A percentile compares a stretch with the other conserved stretches of the same genome.
Conservation (phyloP, 352 stramenopile genomes). For the Pythium periplocum region DNA sequence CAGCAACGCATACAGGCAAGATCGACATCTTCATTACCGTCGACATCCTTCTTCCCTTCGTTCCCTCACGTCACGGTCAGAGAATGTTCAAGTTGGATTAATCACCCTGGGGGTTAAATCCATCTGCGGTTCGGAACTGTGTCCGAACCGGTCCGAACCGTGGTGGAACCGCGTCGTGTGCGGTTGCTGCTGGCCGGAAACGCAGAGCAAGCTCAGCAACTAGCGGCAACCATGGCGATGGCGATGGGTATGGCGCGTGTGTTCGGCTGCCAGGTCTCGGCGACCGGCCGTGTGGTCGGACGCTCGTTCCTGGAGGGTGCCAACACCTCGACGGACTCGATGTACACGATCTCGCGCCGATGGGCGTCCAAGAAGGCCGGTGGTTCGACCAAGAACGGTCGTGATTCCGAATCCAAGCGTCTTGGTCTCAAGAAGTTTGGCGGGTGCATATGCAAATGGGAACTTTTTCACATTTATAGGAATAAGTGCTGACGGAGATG, state of each 20-base stretch:
- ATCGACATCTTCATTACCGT: conserved; percentile 18
- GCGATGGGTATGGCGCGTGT: conserved; percentile 67
- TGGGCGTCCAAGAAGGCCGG: conserved; percentile 96
- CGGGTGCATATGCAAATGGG: conserved; percentile 37
- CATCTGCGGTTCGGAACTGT: no score
- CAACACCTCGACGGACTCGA: conserved; percentile 21
- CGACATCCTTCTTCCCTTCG: conserved; percentile 17
- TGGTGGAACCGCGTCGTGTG: no score
- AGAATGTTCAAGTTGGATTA: no score
- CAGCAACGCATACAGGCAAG: no score
- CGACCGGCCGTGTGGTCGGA: conserved; percentile 10
- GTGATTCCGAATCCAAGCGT: conserved; percentile 95
- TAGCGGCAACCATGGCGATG: conserved; percentile 47
- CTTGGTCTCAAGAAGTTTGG: conserved; percentile 97
- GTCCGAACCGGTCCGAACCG: no score
- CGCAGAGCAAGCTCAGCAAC: no score
- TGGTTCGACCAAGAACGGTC: conserved; percentile 96
- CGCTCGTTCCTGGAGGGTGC: conserved; percentile 8
- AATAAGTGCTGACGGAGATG: neutral
- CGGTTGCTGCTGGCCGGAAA: no score
- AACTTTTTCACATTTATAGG: neutral
- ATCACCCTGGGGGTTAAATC: no score
- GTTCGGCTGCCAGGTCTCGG: conserved; percentile 36
- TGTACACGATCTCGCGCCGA: conserved; percentile 47
- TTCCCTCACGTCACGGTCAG: no score